These are phyloP conservation scores for Conidiobolus coronatus DNA, from an alignment of 371 early-diverging fungal species.

Conservation along the genomic window DNA sequence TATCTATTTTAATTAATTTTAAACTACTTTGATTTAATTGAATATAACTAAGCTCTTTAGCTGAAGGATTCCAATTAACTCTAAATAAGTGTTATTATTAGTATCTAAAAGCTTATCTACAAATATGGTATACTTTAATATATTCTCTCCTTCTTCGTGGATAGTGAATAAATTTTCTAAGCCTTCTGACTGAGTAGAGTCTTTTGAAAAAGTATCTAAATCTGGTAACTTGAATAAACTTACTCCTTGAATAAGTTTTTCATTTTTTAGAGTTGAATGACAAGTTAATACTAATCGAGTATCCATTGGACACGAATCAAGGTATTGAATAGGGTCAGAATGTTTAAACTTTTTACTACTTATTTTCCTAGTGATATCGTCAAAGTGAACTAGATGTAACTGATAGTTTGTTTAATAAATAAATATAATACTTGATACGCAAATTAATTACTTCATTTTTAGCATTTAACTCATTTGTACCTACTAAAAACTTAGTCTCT, in stretches of 20 bases:
- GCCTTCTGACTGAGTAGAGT: neutral
- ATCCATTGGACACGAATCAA: conserved; percentile 1
- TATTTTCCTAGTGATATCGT: neutral
- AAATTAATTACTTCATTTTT: neutral
- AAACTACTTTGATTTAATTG: too few relatives aligned
- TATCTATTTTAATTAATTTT: too few relatives aligned
- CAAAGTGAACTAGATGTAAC: neutral
- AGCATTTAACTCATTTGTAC: neutral
- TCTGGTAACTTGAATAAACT: neutral
- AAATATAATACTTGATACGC: neutral
- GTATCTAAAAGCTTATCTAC: neutral
- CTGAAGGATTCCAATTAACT: neutral
- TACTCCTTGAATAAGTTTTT: neutral
- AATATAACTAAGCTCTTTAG: too few relatives aligned
- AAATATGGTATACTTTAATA: neutral
- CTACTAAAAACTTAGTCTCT: neutral
- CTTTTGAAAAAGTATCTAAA: neutral
- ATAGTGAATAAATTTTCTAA: neutral
- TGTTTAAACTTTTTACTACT: neutral
- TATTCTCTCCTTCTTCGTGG: neutral
- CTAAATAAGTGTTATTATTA: neutral
- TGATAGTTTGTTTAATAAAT: neutral
- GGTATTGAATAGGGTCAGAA: neutral
- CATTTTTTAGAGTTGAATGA: neutral
- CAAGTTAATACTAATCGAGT: neutral